A percentile compares a stretch with the other conserved stretches of the same genome.
Conservation (phyloP, 106 monocot genomes). For the Gastrodia elata region DNA sequence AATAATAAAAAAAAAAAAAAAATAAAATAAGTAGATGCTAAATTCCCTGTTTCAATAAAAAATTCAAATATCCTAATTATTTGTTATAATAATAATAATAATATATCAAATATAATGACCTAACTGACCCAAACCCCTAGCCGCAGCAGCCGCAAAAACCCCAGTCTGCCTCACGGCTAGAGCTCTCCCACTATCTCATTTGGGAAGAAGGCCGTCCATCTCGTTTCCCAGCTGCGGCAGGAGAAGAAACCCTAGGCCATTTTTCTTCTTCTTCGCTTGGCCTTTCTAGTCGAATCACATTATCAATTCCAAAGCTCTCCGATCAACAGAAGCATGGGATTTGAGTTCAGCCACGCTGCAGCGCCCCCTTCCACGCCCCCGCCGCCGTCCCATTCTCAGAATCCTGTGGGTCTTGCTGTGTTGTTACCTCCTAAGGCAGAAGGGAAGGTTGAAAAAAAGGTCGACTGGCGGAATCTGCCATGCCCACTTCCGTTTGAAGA, state of each 20-base stretch:
- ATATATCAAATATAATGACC: no score
- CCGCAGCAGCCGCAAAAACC: not conserved
- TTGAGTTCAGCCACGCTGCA: constrained; percentile 16
- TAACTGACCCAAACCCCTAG: constrained; percentile 1
- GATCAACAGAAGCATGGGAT: not conserved
- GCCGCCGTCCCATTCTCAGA: constrained; percentile 12
- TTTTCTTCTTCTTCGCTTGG: not conserved
- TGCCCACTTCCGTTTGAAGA: constrained; percentile 83
- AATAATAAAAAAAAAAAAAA: no score
- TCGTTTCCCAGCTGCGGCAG: not conserved
- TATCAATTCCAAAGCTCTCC: not conserved
- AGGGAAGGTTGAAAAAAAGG: constrained; percentile 28
- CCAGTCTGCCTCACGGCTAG: not conserved
- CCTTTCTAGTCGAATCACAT: not conserved
- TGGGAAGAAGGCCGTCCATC: not conserved
- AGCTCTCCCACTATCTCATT: not conserved
- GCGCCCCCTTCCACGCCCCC: constrained; percentile 22
- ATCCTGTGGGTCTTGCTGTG: constrained; percentile 25
- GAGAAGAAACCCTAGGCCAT: not conserved
- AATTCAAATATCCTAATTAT: no score
- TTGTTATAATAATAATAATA: no score
- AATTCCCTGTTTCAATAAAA: no score
- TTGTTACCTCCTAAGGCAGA: constrained; percentile 29
- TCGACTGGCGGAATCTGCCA: constrained; percentile 77
- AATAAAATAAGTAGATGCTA: no score